Percentiles rank a stretch among this genome's conserved stretches.
Conservation (phyloP, 176 grass and related monocot species). For the Avena eriantha region DNA sequence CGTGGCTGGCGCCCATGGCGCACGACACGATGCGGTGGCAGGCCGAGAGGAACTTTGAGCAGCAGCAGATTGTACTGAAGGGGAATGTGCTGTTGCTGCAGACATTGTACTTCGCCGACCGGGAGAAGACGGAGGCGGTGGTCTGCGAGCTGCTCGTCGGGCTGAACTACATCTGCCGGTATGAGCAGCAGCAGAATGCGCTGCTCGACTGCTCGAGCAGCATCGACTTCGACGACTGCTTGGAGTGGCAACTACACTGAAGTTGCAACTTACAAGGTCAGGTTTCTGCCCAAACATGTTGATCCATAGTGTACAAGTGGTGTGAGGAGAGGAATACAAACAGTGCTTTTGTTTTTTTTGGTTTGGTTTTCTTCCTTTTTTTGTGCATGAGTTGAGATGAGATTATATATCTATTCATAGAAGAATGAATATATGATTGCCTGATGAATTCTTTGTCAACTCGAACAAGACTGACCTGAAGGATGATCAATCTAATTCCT, state of each 20-base stretch:
- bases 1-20: slow-evolving; percentile 88
- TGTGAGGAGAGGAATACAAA: slow-evolving; percentile 39
- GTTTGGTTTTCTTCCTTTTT: slow-evolving; percentile 30
- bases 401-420: slow-evolving; percentile 40
- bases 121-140: slow-evolving; percentile 76
- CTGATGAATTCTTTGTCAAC: slow-evolving; percentile 29
- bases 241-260: slow-evolving; percentile 78
- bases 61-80: slow-evolving; percentile 80
- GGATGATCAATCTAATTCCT: background rate
- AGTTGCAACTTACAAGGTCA: slow-evolving; percentile 23
- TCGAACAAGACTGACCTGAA: slow-evolving; percentile 18
- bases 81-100: slow-evolving; percentile 76
- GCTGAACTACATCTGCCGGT: slow-evolving; percentile 95
- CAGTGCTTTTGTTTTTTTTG: slow-evolving; percentile 47
- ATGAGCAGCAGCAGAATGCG: slow-evolving; percentile 94
- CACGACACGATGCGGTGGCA: slow-evolving; percentile 93
- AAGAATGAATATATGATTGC: slow-evolving; percentile 47
- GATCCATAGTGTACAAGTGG: slow-evolving; percentile 52
- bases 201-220: slow-evolving; percentile 89
- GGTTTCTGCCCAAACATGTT: slow-evolving; percentile 36
- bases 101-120: slow-evolving; percentile 82
- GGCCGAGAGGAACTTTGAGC: slow-evolving; percentile 86
- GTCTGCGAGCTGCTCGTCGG: slow-evolving; percentile 91
- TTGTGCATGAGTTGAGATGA: slow-evolving; percentile 41
- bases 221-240: slow-evolving; percentile 83